Evolutionary conservation across 768 basidiomycete genomes (phyloP).

Genomic region (Gloeopeniophorella convolvens): DNA sequence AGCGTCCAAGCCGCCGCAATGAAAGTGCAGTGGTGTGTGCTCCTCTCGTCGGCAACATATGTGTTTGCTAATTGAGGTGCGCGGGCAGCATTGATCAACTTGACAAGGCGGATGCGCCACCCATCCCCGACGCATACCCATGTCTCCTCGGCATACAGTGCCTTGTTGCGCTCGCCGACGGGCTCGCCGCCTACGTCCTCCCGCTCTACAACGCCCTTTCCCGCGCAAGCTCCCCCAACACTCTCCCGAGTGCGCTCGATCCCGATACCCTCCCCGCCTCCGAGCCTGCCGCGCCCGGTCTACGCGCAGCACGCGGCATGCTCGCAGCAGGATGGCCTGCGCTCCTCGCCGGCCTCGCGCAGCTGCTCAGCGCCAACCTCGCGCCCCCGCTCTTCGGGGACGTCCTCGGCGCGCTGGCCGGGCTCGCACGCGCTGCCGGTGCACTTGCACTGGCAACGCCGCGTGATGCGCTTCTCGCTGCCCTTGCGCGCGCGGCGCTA

Average conservation of each 20-base stretch:
- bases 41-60: neutral
- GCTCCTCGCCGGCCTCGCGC: conserved; percentile 82
- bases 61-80: neutral
- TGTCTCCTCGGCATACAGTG: conserved; percentile 90
- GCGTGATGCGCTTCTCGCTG: conserved; percentile 88
- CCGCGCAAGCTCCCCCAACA: conserved; percentile 51
- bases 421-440: conserved; percentile 82
- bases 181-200: conserved; percentile 66
- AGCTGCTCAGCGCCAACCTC: conserved; percentile 83
- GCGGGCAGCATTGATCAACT: conserved; percentile 84
- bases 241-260: conserved; percentile 64
- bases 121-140: conserved; percentile 89
- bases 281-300: conserved; percentile 47
- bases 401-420: conserved; percentile 73
- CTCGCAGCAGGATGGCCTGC: conserved; percentile 89
- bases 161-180: conserved; percentile 79
- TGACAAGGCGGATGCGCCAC: conserved; percentile 93
- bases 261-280: conserved; percentile 48
- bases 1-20: conserved; percentile 70
- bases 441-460: conserved; percentile 84
- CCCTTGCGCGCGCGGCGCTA: conserved; percentile 87
- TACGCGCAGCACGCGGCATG: conserved; percentile 66
- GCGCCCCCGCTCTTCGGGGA: conserved; percentile 91
- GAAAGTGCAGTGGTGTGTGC: conserved; percentile 82
- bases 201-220: conserved; percentile 71